phyloP scores from a whole-genome alignment of 208 protist species.

The Paratrypanosoma confusum region DNA sequence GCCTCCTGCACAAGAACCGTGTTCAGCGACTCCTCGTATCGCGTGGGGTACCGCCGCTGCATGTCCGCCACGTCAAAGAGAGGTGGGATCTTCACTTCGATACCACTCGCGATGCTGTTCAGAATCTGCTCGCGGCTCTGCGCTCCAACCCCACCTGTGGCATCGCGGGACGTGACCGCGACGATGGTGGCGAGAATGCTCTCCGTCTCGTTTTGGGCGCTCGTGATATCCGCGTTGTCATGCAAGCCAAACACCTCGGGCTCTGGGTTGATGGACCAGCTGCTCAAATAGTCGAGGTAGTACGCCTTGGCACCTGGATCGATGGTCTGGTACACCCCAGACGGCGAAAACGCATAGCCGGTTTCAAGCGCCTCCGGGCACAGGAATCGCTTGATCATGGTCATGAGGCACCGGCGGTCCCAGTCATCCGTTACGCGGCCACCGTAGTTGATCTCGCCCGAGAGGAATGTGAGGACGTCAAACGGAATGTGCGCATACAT shows the following conservation, averaged over 20 bases:
- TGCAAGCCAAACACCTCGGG: conserved; percentile 96
- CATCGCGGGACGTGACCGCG: conserved; percentile 63
- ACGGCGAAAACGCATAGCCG: conserved; percentile 85
- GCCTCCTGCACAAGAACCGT: conserved; percentile 91
- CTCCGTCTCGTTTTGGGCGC: conserved; percentile 74
- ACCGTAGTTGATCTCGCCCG: conserved; percentile 95
- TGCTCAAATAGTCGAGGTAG: conserved; percentile 81
- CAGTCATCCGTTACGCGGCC: conserved; percentile 96
- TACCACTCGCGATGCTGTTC: conserved; percentile 62
- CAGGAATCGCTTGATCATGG: conserved; percentile 91
- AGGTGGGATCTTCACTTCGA: conserved; percentile 73
- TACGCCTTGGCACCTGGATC: conserved; percentile 71
- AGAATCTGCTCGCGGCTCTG: conserved; percentile 62
- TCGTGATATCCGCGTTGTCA: conserved; percentile 96
- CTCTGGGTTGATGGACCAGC: conserved; percentile 89
- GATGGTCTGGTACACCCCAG: conserved; percentile 82
- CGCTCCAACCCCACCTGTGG: conserved; percentile 14
- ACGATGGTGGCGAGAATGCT: conserved; percentile 77
- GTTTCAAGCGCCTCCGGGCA: conserved; percentile 71
- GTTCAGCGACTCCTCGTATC: conserved; percentile 93
- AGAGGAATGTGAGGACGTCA: conserved; percentile 90
- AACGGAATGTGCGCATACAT: conserved; percentile 89
- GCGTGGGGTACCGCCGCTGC: conserved; percentile 76
- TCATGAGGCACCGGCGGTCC: conserved; percentile 91
- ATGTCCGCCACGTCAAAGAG: conserved; percentile 81